Base-by-base conservation (phyloP, 2,329 filamentous ascomycete genomes). In the Cryphonectria japonica region DNA sequence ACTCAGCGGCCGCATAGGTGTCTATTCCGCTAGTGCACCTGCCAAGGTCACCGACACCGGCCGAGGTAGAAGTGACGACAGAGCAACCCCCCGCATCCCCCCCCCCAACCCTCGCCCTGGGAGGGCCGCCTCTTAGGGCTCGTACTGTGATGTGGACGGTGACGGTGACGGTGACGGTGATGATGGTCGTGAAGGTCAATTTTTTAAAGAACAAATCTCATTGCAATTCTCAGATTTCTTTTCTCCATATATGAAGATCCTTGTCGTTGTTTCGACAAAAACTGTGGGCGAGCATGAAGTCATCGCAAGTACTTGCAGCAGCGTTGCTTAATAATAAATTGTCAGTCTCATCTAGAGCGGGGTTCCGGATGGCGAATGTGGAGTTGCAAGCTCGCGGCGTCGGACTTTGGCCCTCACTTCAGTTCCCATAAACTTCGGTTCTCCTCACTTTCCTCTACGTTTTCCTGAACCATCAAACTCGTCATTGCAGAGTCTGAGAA, bases 291-390 rank as follows among this genome's bases (percentile, higher is more conserved):
- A 34, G 54, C 54, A 59, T 59, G 54, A 59, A 59, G 54, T 59
- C 54, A 59, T 59, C 54, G 4, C 32, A 19, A 32, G 59, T 16
- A 61, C 34, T 34, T 11, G 37, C n/a, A 26, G 46, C 46, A 39
- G 34, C 8, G 7, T 11, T 43, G 61, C 61, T 64, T 64, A 64
- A 64, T 64, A 64, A 64, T 64, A 26, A 62, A 62, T 4, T 34
- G n/a, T 19, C 32, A 43, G n/a, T 43, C 26, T 32, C 54, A 19
- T 59, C 26, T 14, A 19, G 54, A 59, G 61, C 37, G 61, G 61
- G n/a, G n/a, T 64, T 43, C 13, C 39, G 39, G 37, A 64, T 64
- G 61, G 41, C 61, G 61, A 64, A 46, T 64, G 37, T 64, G 61
- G 61, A 29, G 14, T 43, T 39, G 61, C 9, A 64, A 64, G 39